phyloP scores from a whole-genome alignment of 129 eudicot species.

The Chrysanthemum lavandulifolium region DNA sequence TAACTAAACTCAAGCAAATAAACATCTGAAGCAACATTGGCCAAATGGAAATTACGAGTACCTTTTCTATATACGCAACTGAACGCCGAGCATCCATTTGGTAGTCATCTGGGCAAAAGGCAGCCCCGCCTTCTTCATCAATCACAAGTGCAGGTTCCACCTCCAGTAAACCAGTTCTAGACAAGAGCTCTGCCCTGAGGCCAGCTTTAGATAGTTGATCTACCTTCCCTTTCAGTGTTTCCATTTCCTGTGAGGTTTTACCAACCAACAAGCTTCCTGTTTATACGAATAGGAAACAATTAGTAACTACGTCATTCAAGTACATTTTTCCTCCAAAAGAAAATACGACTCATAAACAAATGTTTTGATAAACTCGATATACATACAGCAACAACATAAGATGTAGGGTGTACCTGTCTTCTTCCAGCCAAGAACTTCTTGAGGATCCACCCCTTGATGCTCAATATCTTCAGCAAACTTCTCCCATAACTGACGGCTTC shows the following conservation, averaged over 20 bases:
- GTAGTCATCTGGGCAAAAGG: conserved; percentile 79
- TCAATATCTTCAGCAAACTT: conserved; percentile 47
- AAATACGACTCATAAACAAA: background rate
- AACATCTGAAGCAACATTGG: background rate
- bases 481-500: conserved; percentile 89
- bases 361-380: background rate
- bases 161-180: conserved; percentile 40
- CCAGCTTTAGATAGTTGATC: conserved; percentile 72
- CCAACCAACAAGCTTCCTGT: conserved; percentile 97
- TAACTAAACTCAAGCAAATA: background rate
- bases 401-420: conserved; percentile 57
- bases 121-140: conserved; percentile 72
- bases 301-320: conserved; percentile 5
- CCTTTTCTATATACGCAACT: conserved; percentile 79
- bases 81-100: conserved; percentile 81
- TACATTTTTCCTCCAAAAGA: background rate
- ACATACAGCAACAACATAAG: background rate
- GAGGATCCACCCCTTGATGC: conserved; percentile 70
- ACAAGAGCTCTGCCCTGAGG: conserved; percentile 64
- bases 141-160: conserved; percentile 74
- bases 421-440: conserved; percentile 76
- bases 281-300: conserved; percentile 7
- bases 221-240: conserved; percentile 47
- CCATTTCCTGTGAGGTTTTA: conserved; percentile 54
- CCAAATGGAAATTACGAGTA: conserved; percentile 12